Base-by-base conservation (phyloP, 345 rosid genomes). In the Eucalyptus pauciflora region DNA sequence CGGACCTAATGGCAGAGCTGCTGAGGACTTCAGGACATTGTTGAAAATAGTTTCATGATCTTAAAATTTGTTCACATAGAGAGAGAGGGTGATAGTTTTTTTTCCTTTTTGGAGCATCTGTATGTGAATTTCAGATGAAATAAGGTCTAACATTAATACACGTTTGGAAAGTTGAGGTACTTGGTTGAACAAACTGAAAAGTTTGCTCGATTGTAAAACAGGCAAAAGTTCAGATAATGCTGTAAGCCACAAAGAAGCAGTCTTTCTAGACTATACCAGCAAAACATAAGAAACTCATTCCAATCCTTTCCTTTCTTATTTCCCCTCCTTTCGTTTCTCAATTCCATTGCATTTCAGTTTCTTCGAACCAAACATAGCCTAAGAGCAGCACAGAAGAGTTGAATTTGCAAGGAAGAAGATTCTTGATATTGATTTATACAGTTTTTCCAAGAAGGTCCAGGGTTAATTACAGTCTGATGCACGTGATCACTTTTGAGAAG, bases 401-500 rank as follows among this genome's bases (percentile, higher is more conserved):
- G 81, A 31, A 49, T 13, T 25, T 52, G 29, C 69, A 76, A 46
- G 87, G 83, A 85, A 85, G 15, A 45, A 24, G 14, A 24, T 13
- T 17, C 46, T 88, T 80, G 37, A 24, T 20, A 43, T 49, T 76
- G 29, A 71, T 56, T 90, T 88, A 88, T 85, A 29, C 85, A 46
- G 52, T 43, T 29, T 48, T 45, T 87, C 81, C 49, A 31, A 52
- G 80, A 25, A 49, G 62, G 48, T 41, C 83, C 83, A 20, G 83
- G 83, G 83, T 6, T 20, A 76, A 41, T 41, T 76, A 76, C 83
- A 41, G 15, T 76, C 69, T 62, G 24, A 76, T 11, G 48, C 29
- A 76, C 83, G 43, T 20, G 48, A 76, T 76, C 91, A 92, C 94
- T 96, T 95, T 90, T 95, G 97, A 12, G 99, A 98, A 13, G 98